Conservation (phyloP, 805 yeast genomes). For the Saturnispora sekii region DNA sequence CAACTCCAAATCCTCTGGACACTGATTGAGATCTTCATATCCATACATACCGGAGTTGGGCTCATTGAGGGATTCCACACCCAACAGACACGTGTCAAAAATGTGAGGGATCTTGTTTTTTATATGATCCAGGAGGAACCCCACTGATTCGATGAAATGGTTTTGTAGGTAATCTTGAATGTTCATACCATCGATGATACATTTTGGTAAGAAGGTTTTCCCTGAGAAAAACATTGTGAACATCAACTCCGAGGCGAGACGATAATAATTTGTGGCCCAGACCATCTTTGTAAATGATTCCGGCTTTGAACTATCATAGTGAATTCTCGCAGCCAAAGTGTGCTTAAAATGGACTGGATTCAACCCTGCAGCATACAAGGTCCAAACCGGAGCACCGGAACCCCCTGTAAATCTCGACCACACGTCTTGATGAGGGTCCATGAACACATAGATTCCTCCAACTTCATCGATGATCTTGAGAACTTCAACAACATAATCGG, state of each 20-base stretch:
- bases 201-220: conserved; percentile 62
- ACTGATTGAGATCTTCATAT: conserved; percentile 37
- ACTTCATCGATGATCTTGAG: conserved; percentile 45
- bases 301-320: conserved; percentile 43
- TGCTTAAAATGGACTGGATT: conserved; percentile 61
- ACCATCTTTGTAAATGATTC: conserved; percentile 67
- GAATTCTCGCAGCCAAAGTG: conserved; percentile 76
- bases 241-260: conserved; percentile 72
- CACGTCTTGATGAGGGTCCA: conserved; percentile 91
- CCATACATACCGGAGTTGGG: conserved; percentile 75
- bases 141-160: conserved; percentile 49
- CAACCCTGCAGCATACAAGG: conserved; percentile 78
- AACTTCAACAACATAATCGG: conserved; percentile 58
- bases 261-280: conserved; percentile 82
- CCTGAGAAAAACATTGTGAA: conserved; percentile 84
- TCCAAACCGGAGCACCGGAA: conserved; percentile 92
- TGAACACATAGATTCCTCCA: conserved; percentile 69
- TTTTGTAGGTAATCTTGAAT: conserved; percentile 71
- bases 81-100: conserved; percentile 45
- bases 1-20: conserved; percentile 57
- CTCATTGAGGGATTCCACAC: conserved; percentile 79
- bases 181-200: conserved; percentile 58
- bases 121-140: conserved; percentile 35
- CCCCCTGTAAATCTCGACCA: conserved; percentile 91
- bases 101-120: conserved; percentile 34